Base-by-base conservation (phyloP, 176 grass and related monocot genomes). In the Avena sativa region DNA sequence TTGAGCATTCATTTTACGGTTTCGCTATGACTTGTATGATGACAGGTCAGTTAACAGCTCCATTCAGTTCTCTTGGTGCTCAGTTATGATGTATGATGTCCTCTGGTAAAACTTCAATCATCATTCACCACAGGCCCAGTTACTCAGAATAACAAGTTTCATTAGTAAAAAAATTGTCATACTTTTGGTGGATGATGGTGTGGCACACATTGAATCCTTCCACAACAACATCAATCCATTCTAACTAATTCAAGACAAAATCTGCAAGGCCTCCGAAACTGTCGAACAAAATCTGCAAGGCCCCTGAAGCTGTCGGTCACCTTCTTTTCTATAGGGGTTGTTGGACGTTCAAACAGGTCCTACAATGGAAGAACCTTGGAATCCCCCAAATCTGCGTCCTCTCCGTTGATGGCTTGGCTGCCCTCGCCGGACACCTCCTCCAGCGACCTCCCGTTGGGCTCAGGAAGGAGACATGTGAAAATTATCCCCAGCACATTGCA, bases 341-440 rank as follows among this genome's bases (percentile, higher is more conserved):
- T 57, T 19, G 55, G 56, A 20, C 68, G 36, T 71, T 46, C 19
- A 47, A 12, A 63, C 21, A 72, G 40, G 19, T 72, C 20, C 38
- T 72, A 72, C 69, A 72, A 72, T 14, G 69, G 69, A 72, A 72
- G 40, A 47, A 72, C 69, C 69, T 21, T 72, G 69, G 69, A 72
- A 72, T 72, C 69, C 21, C 69, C 19, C 69, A 72, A 21, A 46
- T 72, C 69, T 6, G 38, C 19, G 38, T 72, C 69, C 19, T 72
- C 69, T 12, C 9, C 43, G 19, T 21, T 48, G 40, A 73, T 73
- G 70, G 20, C 40, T n/a, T 64, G 23, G 61, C 25, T 64, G 25
- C 61, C 61, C 61, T 73, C 70, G 20, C 43, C 70, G 19, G 70
- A 73, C 43, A 73, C 9, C 70, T 73, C 70, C 43, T 73, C 70